A percentile compares a stretch with the other conserved stretches of the same genome.
Evolutionary conservation across 1,139 yeast genomes (phyloP).

Genomic region (Blastobotrys capitulatus): DNA sequence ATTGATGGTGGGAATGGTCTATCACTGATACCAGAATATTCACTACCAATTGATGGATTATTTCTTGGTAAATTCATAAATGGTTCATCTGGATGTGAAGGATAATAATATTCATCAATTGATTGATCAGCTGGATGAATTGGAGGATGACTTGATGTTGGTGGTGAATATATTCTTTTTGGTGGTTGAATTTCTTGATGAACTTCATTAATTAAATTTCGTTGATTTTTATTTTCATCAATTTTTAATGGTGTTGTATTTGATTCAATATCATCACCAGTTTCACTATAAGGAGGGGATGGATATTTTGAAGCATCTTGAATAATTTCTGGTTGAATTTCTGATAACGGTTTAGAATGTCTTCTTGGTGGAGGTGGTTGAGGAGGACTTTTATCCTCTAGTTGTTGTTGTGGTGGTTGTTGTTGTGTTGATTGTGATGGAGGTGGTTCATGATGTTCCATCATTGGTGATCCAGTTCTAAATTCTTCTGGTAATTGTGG

Average conservation of each 20-base stretch:
- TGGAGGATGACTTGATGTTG: background rate
- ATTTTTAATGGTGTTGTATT: conserved; percentile 7
- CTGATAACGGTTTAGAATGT: background rate
- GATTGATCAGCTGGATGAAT: background rate
- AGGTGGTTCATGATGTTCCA: background rate
- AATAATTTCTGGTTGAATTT: background rate
- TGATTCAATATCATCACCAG: background rate
- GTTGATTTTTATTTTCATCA: background rate
- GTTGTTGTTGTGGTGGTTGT: conserved; percentile 11
- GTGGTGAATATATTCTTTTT: background rate
- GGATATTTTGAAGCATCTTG: background rate
- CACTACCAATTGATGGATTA: conserved; percentile 12
- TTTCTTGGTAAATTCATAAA: conserved; percentile 8
- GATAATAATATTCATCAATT: conserved; percentile 1
- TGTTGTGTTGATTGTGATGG: too few species aligned
- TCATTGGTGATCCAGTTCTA: background rate
- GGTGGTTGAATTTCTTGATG: background rate
- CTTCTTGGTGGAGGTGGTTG: background rate
- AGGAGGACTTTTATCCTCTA: background rate
- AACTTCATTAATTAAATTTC: background rate
- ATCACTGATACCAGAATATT: conserved; percentile 5
- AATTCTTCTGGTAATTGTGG: background rate
- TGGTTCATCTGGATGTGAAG: conserved; percentile 13
- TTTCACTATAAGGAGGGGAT: conserved; percentile 1
- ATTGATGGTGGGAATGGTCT: conserved; percentile 14